Evolutionary conservation across 805 yeast genomes (phyloP).

Genomic region (Saccharomycopsis sp.): DNA sequence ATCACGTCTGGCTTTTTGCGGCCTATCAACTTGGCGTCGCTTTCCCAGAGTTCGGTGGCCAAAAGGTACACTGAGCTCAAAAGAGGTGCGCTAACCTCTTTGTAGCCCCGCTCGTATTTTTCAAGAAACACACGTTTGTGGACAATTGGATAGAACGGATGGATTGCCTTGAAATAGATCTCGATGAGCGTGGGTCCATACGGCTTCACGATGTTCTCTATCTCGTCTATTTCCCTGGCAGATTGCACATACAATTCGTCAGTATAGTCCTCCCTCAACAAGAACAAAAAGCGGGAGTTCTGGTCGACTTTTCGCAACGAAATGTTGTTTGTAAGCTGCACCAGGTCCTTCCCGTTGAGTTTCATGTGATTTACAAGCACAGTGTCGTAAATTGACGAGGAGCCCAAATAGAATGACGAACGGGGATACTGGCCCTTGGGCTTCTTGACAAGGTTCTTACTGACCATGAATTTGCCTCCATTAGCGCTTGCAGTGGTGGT

Average conservation of each 20-base stretch:
- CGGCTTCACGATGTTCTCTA: slow-evolving; percentile 84
- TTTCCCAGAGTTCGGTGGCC: slow-evolving; percentile 94
- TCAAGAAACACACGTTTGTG: slow-evolving; percentile 90
- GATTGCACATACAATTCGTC: slow-evolving; percentile 61
- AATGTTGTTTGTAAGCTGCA: slow-evolving; percentile 58
- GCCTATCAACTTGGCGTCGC: slow-evolving; percentile 67
- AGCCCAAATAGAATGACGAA: slow-evolving; percentile 82
- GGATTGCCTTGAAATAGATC: slow-evolving; percentile 76
- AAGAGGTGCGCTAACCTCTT: slow-evolving; percentile 87
- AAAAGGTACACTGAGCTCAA: slow-evolving; percentile 85
- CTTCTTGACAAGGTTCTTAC: slow-evolving; percentile 37
- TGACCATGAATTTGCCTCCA: slow-evolving; percentile 21
- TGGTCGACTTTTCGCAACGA: slow-evolving; percentile 75
- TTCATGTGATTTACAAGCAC: slow-evolving; percentile 58
- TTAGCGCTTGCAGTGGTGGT: slow-evolving; percentile 29
- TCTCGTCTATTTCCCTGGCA: slow-evolving; percentile 72
- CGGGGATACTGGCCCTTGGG: slow-evolving; percentile 79
- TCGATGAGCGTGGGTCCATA: slow-evolving; percentile 79
- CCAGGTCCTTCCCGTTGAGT: slow-evolving; percentile 70
- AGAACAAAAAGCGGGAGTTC: slow-evolving; percentile 55
- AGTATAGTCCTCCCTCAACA: slow-evolving; percentile 73
- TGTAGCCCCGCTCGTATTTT: slow-evolving; percentile 82
- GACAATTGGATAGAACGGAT: slow-evolving; percentile 85
- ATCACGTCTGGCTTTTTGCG: slow-evolving; percentile 74
- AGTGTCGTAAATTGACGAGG: slow-evolving; percentile 78